Evolutionary conservation across 2,329 filamentous ascomycete genomes (phyloP).

Genomic region (Leptodontidium sp.): DNA sequence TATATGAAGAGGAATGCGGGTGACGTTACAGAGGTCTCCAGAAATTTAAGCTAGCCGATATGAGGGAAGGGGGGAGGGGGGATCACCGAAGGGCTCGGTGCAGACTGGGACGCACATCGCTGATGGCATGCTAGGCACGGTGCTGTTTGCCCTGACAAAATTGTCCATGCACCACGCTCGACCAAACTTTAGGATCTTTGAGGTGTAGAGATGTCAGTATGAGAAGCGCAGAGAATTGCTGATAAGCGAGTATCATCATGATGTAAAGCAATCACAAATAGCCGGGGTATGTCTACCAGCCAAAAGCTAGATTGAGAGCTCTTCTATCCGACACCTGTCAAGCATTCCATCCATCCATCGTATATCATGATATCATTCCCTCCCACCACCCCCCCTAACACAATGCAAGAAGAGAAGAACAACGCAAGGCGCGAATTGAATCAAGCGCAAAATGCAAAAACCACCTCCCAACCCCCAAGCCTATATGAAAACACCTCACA

Average conservation of each 20-base stretch:
- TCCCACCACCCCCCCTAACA: neutral
- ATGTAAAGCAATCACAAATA: neutral
- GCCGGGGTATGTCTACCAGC: neutral
- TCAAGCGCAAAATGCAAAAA: slow-evolving; percentile 19
- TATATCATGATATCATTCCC: slow-evolving; percentile 12
- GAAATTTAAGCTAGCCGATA: too few relatives aligned
- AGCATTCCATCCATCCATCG: slow-evolving; percentile 1
- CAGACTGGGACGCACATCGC: too few relatives aligned
- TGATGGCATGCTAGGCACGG: too few relatives aligned
- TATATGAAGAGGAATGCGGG: too few relatives aligned
- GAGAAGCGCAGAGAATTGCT: neutral
- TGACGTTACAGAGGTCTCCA: too few relatives aligned
- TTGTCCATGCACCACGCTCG: too few relatives aligned
- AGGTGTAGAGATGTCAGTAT: too few relatives aligned
- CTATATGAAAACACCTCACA: neutral
- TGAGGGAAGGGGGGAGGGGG: too few relatives aligned
- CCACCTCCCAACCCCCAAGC: neutral
- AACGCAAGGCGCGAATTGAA: slow-evolving; percentile 14
- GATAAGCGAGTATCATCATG: neutral
- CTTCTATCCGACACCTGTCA: neutral
- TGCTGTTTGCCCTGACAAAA: too few relatives aligned
- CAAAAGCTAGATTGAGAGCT: neutral
- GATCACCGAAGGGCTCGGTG: too few relatives aligned
- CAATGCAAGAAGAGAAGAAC: neutral
- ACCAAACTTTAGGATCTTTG: too few relatives aligned